These are phyloP conservation scores for Populus trichocarpa DNA, from an alignment of 441 rosid species.

Conservation along the genomic window DNA sequence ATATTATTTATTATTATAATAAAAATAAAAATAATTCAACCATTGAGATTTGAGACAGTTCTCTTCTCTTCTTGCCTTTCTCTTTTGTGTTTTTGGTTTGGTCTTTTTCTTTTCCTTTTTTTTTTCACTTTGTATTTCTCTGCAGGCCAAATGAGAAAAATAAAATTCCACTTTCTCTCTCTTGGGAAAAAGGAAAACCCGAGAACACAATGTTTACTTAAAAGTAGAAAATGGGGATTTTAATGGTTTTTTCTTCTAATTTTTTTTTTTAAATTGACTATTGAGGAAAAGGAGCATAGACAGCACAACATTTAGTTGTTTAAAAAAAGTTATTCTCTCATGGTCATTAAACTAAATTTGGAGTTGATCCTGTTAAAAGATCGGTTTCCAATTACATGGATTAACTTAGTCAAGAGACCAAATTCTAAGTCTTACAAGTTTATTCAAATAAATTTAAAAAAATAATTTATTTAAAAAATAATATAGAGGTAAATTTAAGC, in stretches of 20 bases:
- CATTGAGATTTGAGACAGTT: background rate
- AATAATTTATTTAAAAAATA: no score
- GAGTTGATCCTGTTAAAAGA: no score
- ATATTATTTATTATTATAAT: background rate
- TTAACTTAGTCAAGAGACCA: no score
- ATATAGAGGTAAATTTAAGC: fast-evolving
- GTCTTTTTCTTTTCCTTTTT: background rate
- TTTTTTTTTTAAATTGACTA: background rate
- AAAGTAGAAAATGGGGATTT: constrained; percentile 13
- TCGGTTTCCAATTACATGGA: no score
- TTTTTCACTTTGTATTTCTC: background rate
- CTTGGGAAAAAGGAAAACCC: background rate
- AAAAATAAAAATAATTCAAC: background rate
- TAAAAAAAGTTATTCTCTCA: no score
- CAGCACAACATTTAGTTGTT: no score
- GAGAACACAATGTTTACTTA: constrained; percentile 10
- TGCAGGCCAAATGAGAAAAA: background rate
- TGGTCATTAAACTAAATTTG: no score
- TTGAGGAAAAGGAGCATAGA: background rate
- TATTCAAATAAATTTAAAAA: no score
- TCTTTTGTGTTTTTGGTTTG: constrained; percentile 9
- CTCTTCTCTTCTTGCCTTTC: background rate
- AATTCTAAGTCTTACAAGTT: no score
- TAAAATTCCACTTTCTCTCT: constrained; percentile 2
- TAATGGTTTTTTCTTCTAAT: no score